A percentile compares a stretch with the other conserved stretches of the same genome.
Conservation (phyloP, 2,329 filamentous ascomycete genomes). For the Monosporascus sp. region DNA sequence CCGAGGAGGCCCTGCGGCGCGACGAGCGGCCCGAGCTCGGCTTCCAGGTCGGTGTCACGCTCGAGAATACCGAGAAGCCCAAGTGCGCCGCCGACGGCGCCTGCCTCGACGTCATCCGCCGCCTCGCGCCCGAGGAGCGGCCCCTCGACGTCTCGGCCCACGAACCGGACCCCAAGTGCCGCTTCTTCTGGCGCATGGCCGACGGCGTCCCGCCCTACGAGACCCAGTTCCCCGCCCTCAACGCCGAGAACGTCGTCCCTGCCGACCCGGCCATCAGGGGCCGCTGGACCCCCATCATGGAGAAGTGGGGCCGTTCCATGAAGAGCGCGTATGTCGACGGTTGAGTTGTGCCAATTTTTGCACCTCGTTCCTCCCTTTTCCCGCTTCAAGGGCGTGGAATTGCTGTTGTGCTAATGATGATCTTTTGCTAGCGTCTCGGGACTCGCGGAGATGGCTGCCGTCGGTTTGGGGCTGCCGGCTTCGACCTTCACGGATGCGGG, state of each 20-base stretch:
- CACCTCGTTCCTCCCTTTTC: too few relatives aligned
- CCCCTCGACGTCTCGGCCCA: conserved; percentile 54
- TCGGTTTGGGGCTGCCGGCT: conserved; percentile 48
- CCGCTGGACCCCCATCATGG: conserved; percentile 50
- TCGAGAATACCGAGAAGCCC: conserved; percentile 58
- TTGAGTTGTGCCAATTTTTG: too few relatives aligned
- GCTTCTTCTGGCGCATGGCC: conserved; percentile 59
- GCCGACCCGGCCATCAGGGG: conserved; percentile 41
- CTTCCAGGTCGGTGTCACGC: conserved; percentile 57
- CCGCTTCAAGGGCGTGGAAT: too few relatives aligned
- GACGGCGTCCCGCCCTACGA: conserved; percentile 45
- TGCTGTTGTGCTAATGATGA: too few relatives aligned
- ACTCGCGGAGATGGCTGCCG: conserved; percentile 54
- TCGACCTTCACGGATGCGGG: conserved; percentile 50
- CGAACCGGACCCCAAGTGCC: conserved; percentile 54
- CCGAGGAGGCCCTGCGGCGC: conserved; percentile 35
- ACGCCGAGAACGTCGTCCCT: conserved; percentile 50
- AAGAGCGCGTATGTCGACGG: conserved; percentile 46
- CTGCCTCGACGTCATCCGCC: conserved; percentile 50
- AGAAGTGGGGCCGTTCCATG: conserved; percentile 54
- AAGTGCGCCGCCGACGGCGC: conserved; percentile 59
- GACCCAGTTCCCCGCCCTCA: conserved; percentile 50
- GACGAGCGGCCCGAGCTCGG: conserved; percentile 54
- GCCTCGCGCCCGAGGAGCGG: conserved; percentile 48
- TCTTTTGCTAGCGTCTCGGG: conserved; percentile 38